Conservation (phyloP, 108 stramenopile genomes). For the Mediolabrus comicus region DNA sequence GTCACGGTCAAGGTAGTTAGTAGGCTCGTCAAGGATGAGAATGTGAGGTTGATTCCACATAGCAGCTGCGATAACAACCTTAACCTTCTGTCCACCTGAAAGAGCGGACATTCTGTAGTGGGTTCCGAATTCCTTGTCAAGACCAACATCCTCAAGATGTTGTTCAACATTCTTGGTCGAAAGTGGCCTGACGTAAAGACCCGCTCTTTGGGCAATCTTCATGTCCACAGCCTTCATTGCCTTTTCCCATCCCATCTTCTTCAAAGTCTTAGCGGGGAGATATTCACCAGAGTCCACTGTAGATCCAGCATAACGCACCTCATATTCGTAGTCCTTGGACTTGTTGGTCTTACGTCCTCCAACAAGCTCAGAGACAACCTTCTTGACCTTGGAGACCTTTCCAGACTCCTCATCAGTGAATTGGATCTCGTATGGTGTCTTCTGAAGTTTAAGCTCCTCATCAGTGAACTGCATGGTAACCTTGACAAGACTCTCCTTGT, state of each 20-base stretch:
- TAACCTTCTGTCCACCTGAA: constrained; percentile 99
- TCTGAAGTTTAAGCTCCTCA: constrained; percentile 91
- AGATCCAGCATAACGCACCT: constrained; percentile 90
- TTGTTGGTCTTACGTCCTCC: constrained; percentile 96
- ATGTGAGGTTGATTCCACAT: constrained; percentile 99
- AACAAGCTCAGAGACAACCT: constrained; percentile 94
- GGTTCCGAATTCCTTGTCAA: constrained; percentile 96
- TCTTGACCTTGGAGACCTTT: constrained; percentile 94
- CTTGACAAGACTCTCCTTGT: constrained; percentile 97
- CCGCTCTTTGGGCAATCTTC: constrained; percentile 95
- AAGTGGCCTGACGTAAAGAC: constrained; percentile 91
- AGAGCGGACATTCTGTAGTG: constrained; percentile 99
- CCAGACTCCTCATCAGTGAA: constrained; percentile 95
- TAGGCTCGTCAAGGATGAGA: constrained; percentile 98
- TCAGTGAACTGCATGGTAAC: constrained; percentile 96
- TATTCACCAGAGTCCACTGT: constrained; percentile 87
- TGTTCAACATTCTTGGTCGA: constrained; percentile 98
- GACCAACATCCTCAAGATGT: constrained; percentile 97
- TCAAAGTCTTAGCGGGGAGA: constrained; percentile 89
- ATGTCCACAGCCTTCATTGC: constrained; percentile 98
- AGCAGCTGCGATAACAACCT: constrained; percentile 98
- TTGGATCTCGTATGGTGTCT: constrained; percentile 91
- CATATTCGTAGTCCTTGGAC: constrained; percentile 97
- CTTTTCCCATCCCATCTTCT: constrained; percentile 99
- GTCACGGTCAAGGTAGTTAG: constrained; percentile 99